Evolutionary conservation across 768 basidiomycete species (phyloP).

Genomic region (Dioszegia hungarica): DNA sequence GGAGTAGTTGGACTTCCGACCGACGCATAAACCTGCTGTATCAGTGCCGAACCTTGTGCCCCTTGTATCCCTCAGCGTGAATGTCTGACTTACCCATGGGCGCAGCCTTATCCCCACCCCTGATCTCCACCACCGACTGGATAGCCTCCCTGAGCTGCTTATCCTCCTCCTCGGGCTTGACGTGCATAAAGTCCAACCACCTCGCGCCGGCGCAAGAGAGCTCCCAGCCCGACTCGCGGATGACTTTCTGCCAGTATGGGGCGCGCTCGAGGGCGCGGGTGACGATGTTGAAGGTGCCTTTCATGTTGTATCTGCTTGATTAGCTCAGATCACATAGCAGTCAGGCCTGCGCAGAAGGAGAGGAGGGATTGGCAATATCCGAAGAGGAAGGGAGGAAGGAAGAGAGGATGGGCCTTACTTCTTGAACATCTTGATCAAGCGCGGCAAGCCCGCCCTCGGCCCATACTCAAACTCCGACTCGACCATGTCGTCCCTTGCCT

Average conservation of each 20-base stretch:
- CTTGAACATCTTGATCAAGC: conserved; percentile 26
- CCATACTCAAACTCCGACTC: conserved; percentile 34
- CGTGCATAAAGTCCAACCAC: conserved; percentile 14
- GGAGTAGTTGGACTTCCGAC: conserved; percentile 10
- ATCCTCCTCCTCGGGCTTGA: conserved; percentile 7
- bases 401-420: conserved; percentile 1
- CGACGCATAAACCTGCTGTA: conserved; percentile 14
- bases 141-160: conserved; percentile 10
- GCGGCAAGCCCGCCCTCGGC: conserved; percentile 28
- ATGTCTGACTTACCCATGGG: conserved; percentile 7
- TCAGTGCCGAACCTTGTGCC: no score
- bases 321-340: no score
- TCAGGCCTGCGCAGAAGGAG: no score
- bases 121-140: not conserved
- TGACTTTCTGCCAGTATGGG: conserved; percentile 25
- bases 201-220: conserved; percentile 8
- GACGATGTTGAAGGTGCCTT: conserved; percentile 10
- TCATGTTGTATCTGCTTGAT: conserved; percentile 9
- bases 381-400: not conserved
- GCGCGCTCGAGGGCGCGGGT: conserved; percentile 1
- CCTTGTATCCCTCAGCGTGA: no score
- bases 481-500: conserved; percentile 10
- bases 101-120: not conserved
- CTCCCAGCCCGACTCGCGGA: conserved; percentile 20
- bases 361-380: not conserved